Conservation (phyloP, 352 stramenopile genomes). For the Globisporangium middletonii region DNA sequence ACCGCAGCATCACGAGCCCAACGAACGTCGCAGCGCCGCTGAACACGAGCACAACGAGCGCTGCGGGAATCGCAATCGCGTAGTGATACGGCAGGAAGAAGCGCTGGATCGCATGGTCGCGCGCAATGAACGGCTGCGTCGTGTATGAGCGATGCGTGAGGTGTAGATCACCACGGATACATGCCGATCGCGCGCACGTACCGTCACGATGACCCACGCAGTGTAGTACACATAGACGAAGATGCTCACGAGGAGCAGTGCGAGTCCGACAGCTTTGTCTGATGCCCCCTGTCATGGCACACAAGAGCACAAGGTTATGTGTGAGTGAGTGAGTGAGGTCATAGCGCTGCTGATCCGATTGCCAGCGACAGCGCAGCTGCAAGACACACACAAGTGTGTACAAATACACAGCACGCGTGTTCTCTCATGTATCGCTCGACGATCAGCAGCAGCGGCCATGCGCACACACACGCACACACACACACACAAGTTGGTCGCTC, state of each 20-base stretch:
- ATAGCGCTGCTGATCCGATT: not conserved
- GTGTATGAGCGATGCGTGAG: not conserved
- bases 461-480: too few relatives aligned
- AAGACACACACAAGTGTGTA: too few relatives aligned
- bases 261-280: slow-evolving; percentile 73
- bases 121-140: slow-evolving; percentile 82
- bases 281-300: slow-evolving; percentile 37
- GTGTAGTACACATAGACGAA: slow-evolving; percentile 91
- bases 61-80: slow-evolving; percentile 81
- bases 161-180: not conserved
- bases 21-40: slow-evolving; percentile 81
- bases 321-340: not conserved
- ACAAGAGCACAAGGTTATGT: not conserved
- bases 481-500: not conserved
- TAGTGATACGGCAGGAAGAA: slow-evolving; percentile 89
- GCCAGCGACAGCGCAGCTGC: too few relatives aligned
- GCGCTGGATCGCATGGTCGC: slow-evolving; percentile 65
- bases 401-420: too few relatives aligned
- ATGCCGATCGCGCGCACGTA: slow-evolving; percentile 16
- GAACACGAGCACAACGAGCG: slow-evolving; percentile 85
- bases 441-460: too few relatives aligned
- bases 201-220: slow-evolving; percentile 87
- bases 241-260: slow-evolving; percentile 75
- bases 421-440: not conserved
- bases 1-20: slow-evolving; percentile 87